Evolutionary conservation across 352 stramenopile species (phyloP).

Genomic region (Phytopythium mirpurense): DNA sequence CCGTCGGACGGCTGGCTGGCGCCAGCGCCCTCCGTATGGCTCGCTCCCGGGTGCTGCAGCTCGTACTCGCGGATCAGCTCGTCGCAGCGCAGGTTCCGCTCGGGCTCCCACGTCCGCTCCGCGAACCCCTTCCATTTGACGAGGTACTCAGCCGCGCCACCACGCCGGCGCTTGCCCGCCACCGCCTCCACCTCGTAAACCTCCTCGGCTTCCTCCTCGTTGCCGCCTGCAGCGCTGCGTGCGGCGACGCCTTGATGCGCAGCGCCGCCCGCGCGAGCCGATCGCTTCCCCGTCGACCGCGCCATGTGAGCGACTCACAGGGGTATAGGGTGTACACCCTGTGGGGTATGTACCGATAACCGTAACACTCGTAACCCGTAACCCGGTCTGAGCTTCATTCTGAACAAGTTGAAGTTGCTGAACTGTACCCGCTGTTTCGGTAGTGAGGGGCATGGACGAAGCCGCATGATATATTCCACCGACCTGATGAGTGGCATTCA

Average conservation of each 20-base stretch:
- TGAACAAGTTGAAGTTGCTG: too few species aligned
- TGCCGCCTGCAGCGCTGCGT: neutral
- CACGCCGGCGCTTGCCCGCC: neutral
- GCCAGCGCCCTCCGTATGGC: too few species aligned
- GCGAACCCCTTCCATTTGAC: neutral
- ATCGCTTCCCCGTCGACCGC: neutral
- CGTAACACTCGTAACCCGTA: too few species aligned
- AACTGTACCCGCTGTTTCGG: too few species aligned
- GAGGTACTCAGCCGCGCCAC: neutral
- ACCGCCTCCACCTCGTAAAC: constrained; percentile 5
- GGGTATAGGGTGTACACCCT: too few species aligned
- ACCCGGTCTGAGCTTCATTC: too few species aligned
- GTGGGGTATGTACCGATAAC: too few species aligned
- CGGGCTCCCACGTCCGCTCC: constrained; percentile 4
- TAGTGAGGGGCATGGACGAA: too few species aligned
- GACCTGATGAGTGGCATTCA: too few species aligned
- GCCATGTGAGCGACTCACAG: neutral
- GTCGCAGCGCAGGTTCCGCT: neutral
- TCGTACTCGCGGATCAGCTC: constrained; percentile 2
- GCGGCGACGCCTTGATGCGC: neutral
- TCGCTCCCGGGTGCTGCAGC: neutral
- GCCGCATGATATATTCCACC: too few species aligned
- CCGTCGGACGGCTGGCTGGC: neutral
- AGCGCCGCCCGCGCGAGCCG: neutral
- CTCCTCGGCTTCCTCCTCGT: neutral